Evolutionary conservation across 2,329 filamentous ascomycete species (phyloP).

Genomic region (Fusarium pseudocircinatum): DNA sequence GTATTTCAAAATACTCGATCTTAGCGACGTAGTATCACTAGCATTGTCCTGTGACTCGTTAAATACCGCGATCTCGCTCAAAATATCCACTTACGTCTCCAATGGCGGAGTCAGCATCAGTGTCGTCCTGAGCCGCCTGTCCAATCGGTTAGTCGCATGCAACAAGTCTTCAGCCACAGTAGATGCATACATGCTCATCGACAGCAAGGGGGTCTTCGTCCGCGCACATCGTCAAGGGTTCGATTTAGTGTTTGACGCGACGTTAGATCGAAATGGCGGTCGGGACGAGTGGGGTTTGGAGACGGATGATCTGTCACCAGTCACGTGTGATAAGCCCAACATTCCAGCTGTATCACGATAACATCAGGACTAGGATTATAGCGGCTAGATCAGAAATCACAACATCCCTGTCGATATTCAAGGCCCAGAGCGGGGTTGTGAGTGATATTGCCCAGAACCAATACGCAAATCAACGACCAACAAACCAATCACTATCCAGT

Average conservation of each 20-base stretch:
- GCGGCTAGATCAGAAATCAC: neutral
- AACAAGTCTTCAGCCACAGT: neutral
- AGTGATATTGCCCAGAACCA: neutral
- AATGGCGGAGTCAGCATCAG: neutral
- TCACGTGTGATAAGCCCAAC: neutral
- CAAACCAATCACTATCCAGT: neutral
- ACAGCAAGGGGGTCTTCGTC: neutral
- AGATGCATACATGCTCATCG: neutral
- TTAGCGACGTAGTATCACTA: neutral
- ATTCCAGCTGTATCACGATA: neutral
- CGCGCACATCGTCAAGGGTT: neutral
- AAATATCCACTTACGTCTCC: neutral
- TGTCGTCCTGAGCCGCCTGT: neutral
- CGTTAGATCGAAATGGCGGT: neutral
- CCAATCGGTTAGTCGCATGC: neutral
- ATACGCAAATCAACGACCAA: neutral
- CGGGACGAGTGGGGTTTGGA: neutral
- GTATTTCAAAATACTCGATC: neutral
- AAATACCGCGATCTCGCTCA: rapidly evolving
- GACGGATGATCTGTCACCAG: neutral
- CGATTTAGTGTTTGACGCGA: neutral
- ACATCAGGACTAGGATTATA: neutral
- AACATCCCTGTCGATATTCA: neutral
- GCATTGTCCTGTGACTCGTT: neutral
- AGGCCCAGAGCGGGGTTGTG: neutral